phyloP scores from a whole-genome alignment of 169 alveolate genomes.

The Plasmodium ovale region DNA sequence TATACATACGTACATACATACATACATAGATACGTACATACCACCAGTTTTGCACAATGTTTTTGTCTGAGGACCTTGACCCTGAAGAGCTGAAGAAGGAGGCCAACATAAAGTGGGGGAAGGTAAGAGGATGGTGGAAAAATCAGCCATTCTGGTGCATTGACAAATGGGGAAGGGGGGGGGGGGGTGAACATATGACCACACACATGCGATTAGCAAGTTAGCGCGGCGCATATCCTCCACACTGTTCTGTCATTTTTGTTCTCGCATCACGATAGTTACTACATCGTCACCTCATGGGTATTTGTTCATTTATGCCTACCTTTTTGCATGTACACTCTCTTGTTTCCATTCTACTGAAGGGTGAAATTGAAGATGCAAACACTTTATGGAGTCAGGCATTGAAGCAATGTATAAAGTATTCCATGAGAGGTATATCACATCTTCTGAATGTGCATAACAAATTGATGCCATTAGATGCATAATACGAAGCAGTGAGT shows the following conservation, averaged over 20 bases:
- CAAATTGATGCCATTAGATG: no score
- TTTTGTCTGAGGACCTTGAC: constrained; percentile 38
- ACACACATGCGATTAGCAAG: no score
- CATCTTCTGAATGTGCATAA: no score
- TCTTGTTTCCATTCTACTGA: neutral
- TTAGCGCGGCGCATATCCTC: no score
- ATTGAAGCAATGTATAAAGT: constrained; percentile 60
- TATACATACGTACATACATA: no score
- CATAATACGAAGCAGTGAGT: no score
- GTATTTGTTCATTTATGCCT: no score
- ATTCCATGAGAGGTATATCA: constrained; percentile 76
- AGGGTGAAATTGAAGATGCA: constrained; percentile 74
- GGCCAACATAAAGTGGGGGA: constrained; percentile 52
- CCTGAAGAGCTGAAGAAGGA: constrained; percentile 66
- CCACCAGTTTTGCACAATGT: neutral
- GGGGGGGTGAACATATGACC: no score
- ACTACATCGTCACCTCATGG: no score
- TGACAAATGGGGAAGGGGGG: no score
- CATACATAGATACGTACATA: neutral
- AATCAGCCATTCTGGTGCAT: neutral
- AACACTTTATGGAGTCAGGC: constrained; percentile 58
- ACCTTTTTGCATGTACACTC: no score
- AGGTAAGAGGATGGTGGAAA: neutral
- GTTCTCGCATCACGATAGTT: no score
- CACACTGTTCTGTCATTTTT: neutral